Conservation (phyloP, 164 flowering plant genomes). For the Dillenia suffruticosa region DNA sequence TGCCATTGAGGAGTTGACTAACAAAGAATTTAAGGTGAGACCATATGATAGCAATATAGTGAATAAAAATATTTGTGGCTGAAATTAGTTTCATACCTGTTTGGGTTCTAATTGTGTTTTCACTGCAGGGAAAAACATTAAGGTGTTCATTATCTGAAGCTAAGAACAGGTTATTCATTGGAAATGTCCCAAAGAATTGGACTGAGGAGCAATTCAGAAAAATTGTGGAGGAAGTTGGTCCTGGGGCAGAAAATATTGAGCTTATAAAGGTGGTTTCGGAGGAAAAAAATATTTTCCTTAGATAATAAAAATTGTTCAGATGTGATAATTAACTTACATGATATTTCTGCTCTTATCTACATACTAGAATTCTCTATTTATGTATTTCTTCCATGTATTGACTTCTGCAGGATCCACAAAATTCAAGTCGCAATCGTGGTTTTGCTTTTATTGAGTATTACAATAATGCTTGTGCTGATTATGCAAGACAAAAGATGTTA, state of each 20-base stretch:
- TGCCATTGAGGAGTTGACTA: slow-evolving; percentile 78
- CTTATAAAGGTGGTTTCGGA: slow-evolving; percentile 68
- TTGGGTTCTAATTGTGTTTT: slow-evolving; percentile 6
- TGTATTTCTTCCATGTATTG: slow-evolving; percentile 6
- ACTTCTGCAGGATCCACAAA: slow-evolving; percentile 78
- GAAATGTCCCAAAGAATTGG: slow-evolving; percentile 92
- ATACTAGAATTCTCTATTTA: neutral
- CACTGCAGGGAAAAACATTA: slow-evolving; percentile 72
- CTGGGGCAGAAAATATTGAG: slow-evolving; percentile 85
- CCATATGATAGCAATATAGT: neutral
- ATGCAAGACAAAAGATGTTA: slow-evolving; percentile 83
- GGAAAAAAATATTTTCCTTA: neutral
- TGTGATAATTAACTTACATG: neutral
- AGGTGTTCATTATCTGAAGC: slow-evolving; percentile 90
- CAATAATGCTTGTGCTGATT: slow-evolving; percentile 99
- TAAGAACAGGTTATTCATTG: slow-evolving; percentile 86
- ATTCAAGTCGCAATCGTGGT: slow-evolving; percentile 81
- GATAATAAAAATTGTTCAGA: neutral
- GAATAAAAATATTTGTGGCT: neutral
- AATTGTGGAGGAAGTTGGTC: slow-evolving; percentile 73
- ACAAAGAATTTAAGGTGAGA: slow-evolving; percentile 76
- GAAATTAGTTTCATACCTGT: neutral
- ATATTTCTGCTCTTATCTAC: too few relatives aligned
- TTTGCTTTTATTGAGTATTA: slow-evolving; percentile 94
- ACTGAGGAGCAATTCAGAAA: slow-evolving; percentile 74